Evolutionary conservation across 192 early-diverging fungal species (phyloP).

Genomic region (Rhizophagus prolifer): DNA sequence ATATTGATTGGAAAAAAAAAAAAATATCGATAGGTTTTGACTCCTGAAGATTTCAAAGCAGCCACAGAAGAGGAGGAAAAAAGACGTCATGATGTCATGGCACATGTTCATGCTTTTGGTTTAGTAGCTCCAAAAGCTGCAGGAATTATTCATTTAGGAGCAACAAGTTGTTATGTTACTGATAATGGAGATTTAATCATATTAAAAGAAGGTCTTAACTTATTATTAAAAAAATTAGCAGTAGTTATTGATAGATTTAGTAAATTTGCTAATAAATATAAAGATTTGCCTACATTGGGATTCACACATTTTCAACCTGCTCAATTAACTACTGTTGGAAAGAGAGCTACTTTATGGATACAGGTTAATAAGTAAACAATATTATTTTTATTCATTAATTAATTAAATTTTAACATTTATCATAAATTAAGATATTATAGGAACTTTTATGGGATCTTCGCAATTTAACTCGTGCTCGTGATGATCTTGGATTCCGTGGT

Average conservation of each 20-base stretch:
- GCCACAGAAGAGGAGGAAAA: conserved; percentile 91
- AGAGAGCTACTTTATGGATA: conserved; percentile 94
- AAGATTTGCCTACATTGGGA: conserved; percentile 88
- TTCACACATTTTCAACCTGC: conserved; percentile 99
- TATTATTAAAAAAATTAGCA: conserved; percentile 87
- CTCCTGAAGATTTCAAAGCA: conserved; percentile 85
- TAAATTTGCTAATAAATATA: conserved; percentile 77
- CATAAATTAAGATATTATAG: conserved; percentile 8
- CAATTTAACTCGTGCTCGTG: conserved; percentile 84
- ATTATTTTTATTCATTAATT: background rate
- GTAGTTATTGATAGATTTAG: conserved; percentile 76
- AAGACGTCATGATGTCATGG: conserved; percentile 98
- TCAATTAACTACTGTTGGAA: conserved; percentile 97
- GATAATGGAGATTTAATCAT: conserved; percentile 99
- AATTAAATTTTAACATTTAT: background rate
- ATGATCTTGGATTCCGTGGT: conserved; percentile 90
- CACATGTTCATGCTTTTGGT: conserved; percentile 98
- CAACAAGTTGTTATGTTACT: conserved; percentile 98
- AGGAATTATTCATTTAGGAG: conserved; percentile 95
- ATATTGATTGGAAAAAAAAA: background rate
- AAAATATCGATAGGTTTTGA: background rate
- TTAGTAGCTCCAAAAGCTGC: conserved; percentile 83
- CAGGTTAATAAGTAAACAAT: conserved; percentile 44
- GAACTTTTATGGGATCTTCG: conserved; percentile 95
- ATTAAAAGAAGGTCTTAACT: conserved; percentile 91